Conservation (phyloP, 768 basidiomycete species). For the Lactifluus subvellereus region DNA sequence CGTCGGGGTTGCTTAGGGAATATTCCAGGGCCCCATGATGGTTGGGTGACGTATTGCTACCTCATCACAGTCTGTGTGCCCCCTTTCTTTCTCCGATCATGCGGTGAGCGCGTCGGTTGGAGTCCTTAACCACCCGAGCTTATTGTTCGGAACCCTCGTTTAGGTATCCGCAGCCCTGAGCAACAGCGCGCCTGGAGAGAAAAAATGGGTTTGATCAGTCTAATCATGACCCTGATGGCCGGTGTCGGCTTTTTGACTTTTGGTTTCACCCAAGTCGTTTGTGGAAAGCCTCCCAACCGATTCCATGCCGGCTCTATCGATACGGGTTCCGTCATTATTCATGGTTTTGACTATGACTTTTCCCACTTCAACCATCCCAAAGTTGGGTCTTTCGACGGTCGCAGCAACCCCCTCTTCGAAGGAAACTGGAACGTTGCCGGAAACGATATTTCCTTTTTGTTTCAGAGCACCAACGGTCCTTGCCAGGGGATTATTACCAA, state of each 20-base stretch:
- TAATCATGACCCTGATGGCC: slow-evolving; percentile 83
- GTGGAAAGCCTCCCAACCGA: slow-evolving; percentile 79
- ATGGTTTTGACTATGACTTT: slow-evolving; percentile 92
- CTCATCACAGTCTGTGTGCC: slow-evolving; percentile 83
- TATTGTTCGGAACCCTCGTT: background rate
- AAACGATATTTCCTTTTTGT: slow-evolving; percentile 90
- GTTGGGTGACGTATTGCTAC: slow-evolving; percentile 94
- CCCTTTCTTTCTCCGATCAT: slow-evolving; percentile 62
- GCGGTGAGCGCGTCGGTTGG: slow-evolving; percentile 50
- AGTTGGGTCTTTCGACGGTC: slow-evolving; percentile 68
- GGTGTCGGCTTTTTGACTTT: slow-evolving; percentile 97
- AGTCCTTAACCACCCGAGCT: background rate
- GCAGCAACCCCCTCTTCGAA: slow-evolving; percentile 76
- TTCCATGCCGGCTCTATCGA: slow-evolving; percentile 76
- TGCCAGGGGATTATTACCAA: slow-evolving; percentile 75
- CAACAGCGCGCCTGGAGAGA: slow-evolving; percentile 97
- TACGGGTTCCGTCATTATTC: slow-evolving; percentile 81
- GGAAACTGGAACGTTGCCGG: slow-evolving; percentile 74
- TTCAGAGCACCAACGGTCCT: slow-evolving; percentile 85
- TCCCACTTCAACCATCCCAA: slow-evolving; percentile 79
- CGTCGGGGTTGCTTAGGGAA: slow-evolving; percentile 58
- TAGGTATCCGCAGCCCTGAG: slow-evolving; percentile 86
- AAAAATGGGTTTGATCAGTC: slow-evolving; percentile 86
- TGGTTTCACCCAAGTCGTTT: slow-evolving; percentile 93
- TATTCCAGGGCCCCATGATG: slow-evolving; percentile 84